phyloP scores from a whole-genome alignment of 495 filamentous ascomycete species.

The Bathelium albidoporum region DNA sequence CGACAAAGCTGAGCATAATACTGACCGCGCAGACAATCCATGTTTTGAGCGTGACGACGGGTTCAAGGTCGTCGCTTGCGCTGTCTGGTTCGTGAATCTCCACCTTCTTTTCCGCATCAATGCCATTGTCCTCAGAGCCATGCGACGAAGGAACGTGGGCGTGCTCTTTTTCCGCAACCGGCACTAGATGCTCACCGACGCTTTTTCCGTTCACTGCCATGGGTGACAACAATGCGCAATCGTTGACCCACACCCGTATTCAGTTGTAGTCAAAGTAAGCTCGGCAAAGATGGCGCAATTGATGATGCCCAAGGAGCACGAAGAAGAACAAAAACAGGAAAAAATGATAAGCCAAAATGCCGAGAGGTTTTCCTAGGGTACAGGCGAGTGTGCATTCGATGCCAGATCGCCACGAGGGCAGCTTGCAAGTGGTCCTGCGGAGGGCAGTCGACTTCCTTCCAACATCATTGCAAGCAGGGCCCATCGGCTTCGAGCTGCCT shows the following conservation, averaged over 20 bases:
- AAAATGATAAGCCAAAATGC: not conserved
- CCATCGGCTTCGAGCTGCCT: not conserved
- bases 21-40: conserved; percentile 18
- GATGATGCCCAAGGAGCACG: not conserved
- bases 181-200: not conserved
- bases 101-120: not conserved
- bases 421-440: not conserved
- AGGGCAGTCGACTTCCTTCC: not conserved
- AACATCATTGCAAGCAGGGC: not conserved
- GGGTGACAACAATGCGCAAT: not conserved
- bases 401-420: not conserved
- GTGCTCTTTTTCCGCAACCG: not conserved
- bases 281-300: not conserved
- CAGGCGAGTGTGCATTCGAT: not conserved
- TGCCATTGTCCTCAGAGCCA: not conserved
- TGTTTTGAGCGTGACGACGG: conserved; percentile 17
- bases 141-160: not conserved
- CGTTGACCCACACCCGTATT: not conserved
- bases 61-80: not conserved
- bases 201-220: not conserved
- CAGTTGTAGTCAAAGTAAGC: not conserved
- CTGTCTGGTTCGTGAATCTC: not conserved
- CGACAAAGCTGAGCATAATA: not conserved
- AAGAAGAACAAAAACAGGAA: not conserved
- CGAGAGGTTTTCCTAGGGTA: not conserved